Percentiles rank a stretch among this genome's conserved stretches.
Evolutionary conservation across 31 red algal genomes (phyloP).

Genomic region (Endocladia muricata): DNA sequence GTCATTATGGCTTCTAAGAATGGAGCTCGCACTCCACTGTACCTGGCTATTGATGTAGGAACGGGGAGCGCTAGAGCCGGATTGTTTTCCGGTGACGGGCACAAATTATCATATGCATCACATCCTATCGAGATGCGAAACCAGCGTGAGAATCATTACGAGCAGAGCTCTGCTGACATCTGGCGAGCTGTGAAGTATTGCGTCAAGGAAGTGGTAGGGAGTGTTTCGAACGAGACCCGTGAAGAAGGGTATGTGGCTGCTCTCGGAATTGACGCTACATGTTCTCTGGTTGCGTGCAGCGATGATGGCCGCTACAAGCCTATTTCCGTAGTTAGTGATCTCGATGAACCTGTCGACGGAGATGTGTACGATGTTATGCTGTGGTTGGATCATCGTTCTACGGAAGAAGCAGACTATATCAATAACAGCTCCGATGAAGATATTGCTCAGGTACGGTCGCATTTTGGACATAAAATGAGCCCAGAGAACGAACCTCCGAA

Average conservation of each 20-base stretch:
- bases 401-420: slow-evolving; percentile 59
- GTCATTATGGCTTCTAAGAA: too few species aligned
- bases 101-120: slow-evolving; percentile 27
- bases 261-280: slow-evolving; percentile 74
- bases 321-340: not conserved
- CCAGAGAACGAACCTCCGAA: slow-evolving; percentile 91
- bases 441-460: slow-evolving; percentile 18
- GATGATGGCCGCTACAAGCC: slow-evolving; percentile 27
- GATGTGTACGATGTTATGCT: slow-evolving; percentile 72
- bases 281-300: slow-evolving; percentile 60
- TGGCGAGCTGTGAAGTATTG: slow-evolving; percentile 39
- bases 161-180: slow-evolving; percentile 74
- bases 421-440: slow-evolving; percentile 18
- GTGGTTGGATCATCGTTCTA: slow-evolving; percentile 83
- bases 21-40: slow-evolving; percentile 19
- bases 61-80: slow-evolving; percentile 76
- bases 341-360: slow-evolving; percentile 4
- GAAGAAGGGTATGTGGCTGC: slow-evolving; percentile 14
- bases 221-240: not conserved
- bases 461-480: slow-evolving; percentile 63
- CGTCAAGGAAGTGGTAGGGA: slow-evolving; percentile 11
- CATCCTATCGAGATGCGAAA: slow-evolving; percentile 44
- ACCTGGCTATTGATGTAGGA: slow-evolving; percentile 69
- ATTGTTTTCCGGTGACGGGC: slow-evolving; percentile 29
- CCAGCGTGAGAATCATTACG: slow-evolving; percentile 44